Conservation (phyloP, 2,329 filamentous ascomycete genomes). For the Cladobotryum mycophilum region DNA sequence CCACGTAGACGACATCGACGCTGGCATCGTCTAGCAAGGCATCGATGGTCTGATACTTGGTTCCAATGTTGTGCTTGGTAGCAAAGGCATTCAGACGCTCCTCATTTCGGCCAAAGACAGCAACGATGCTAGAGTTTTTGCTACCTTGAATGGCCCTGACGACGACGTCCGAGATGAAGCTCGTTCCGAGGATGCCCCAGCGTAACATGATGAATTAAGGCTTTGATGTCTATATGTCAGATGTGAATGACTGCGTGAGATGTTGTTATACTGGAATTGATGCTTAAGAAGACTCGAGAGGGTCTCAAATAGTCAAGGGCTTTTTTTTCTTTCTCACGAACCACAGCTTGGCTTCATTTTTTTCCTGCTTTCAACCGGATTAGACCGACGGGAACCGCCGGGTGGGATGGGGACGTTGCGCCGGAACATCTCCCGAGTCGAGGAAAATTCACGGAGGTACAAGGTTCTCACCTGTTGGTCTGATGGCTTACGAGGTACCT, state of each 20-base stretch:
- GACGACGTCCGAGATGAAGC: constrained; percentile 24
- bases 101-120: constrained; percentile 22
- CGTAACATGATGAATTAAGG: constrained; percentile 15
- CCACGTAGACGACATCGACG: constrained; percentile 23
- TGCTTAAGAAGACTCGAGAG: too few relatives aligned
- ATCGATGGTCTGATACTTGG: constrained; percentile 16
- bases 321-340: too few relatives aligned
- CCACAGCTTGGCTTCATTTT: too few relatives aligned
- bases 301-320: too few relatives aligned
- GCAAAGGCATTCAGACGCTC: constrained; percentile 20
- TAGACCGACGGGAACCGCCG: too few relatives aligned
- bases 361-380: too few relatives aligned
- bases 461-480: too few relatives aligned
- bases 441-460: too few relatives aligned
- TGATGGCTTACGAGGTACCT: too few relatives aligned
- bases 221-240: background rate
- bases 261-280: background rate
- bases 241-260: background rate
- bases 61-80: constrained; percentile 18
- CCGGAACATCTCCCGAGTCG: too few relatives aligned
- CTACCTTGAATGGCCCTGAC: constrained; percentile 18
- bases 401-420: too few relatives aligned
- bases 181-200: constrained; percentile 23
- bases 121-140: constrained; percentile 17
- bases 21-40: constrained; percentile 17